phyloP scores from a whole-genome alignment of 441 rosid species.

The Adansonia rubrostipa region DNA sequence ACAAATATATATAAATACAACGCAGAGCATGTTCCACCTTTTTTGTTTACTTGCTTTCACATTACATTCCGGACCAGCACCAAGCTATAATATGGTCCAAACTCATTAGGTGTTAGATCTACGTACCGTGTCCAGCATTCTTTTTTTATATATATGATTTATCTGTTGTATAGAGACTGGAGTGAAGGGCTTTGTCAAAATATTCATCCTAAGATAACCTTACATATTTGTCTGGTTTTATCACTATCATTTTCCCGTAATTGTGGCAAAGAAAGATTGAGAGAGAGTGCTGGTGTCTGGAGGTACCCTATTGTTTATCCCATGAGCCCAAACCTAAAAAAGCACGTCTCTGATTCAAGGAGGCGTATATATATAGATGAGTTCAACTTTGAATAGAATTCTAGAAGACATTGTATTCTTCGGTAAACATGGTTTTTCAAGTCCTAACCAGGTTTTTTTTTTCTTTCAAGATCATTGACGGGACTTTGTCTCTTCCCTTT shows the following conservation, averaged over 20 bases:
- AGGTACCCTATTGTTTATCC: background rate
- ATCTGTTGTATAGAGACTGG: too few relatives aligned
- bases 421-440: background rate
- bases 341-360: background rate
- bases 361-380: too few relatives aligned
- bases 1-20: background rate
- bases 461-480: too few relatives aligned
- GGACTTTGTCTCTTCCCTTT: too few relatives aligned
- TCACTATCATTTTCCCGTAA: too few relatives aligned
- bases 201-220: too few relatives aligned
- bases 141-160: background rate
- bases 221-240: too few relatives aligned
- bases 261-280: background rate
- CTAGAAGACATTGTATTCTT: background rate
- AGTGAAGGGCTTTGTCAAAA: too few relatives aligned
- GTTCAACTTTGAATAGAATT: too few relatives aligned
- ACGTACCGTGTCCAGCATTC: background rate
- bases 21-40: background rate
- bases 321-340: background rate
- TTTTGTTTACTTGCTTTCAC: conserved; percentile 14
- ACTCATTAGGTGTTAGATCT: background rate
- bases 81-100: conserved; percentile 10
- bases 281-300: background rate
- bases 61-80: background rate
- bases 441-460: too few relatives aligned